Conservation (phyloP, 768 basidiomycete genomes). For the Lactifluus subvellereus region DNA sequence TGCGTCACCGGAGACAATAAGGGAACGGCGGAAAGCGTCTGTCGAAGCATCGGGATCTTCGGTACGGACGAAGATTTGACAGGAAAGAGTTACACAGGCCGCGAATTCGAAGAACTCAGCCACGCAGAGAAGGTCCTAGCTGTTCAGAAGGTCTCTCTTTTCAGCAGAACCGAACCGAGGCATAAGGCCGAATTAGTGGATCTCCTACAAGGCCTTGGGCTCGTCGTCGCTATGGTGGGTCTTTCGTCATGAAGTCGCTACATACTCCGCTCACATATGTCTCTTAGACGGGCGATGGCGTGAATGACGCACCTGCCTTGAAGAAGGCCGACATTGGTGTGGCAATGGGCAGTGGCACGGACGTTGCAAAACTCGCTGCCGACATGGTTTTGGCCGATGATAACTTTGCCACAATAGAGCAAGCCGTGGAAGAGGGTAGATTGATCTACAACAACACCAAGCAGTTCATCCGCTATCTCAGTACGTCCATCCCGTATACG, state of each 20-base stretch:
- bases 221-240: constrained; percentile 90
- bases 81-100: constrained; percentile 95
- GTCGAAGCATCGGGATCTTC: constrained; percentile 93
- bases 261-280: constrained; percentile 15
- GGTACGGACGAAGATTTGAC: constrained; percentile 77
- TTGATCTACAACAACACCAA: constrained; percentile 99
- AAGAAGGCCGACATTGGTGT: constrained; percentile 98
- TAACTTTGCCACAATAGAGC: constrained; percentile 96
- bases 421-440: constrained; percentile 95
- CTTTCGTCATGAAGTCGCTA: constrained; percentile 19
- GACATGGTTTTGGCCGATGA: constrained; percentile 98
- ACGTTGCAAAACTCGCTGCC: constrained; percentile 95
- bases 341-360: constrained; percentile 98
- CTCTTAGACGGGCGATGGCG: constrained; percentile 85
- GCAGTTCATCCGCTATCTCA: constrained; percentile 99
- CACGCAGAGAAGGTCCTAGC: constrained; percentile 79
- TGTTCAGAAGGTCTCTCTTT: constrained; percentile 83
- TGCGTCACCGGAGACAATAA: constrained; percentile 99
- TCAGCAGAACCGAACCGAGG: constrained; percentile 88
- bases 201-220: constrained; percentile 80
- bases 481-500: constrained; percentile 39
- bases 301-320: constrained; percentile 95
- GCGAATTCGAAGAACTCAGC: constrained; percentile 78
- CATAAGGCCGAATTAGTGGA: constrained; percentile 96
- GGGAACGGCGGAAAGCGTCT: constrained; percentile 96